Evolutionary conservation across 139 green algal species (phyloP), one percentile per base, ranked within the genome.

Genomic region (Chlamydomonas sp.): DNA sequence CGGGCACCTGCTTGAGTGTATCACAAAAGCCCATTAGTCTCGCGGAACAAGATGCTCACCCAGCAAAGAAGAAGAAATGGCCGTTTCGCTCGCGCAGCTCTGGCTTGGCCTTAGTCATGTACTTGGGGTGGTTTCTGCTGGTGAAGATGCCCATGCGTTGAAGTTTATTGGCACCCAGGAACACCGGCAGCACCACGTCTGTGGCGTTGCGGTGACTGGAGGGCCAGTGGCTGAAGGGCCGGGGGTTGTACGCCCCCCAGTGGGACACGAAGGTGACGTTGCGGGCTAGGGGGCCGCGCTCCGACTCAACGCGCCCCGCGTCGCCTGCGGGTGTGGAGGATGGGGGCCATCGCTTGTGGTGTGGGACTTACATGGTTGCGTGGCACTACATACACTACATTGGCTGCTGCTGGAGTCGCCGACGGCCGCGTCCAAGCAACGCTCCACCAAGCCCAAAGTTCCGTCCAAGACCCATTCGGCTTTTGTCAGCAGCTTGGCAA

Each of bases 241-340:
- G 72, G 64, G 85, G 72, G 9, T 63, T n/a, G 3, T 86, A 31
- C 31, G 90, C 85, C 2, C 89, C 89, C 89, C 89, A 92, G 78
- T 92, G 89, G 1, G 85, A 90, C 14, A 90, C 63, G 85, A 88
- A 92, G 1, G 89, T 92, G 17, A 80, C 67, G 60, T 90, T 90
- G 60, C 16, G 63, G 18, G 66, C 16, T 67, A 73, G 60, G 1
- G 2, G 64, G 5, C 63, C 57, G 2, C 49, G 62, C 60, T 85
- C 80, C 5, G 58, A 62, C 68, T 85, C 80, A 3, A 69, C 63
- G 7, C 80, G 80, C 6, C 80, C 80, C 68, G 78, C 68, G 58
- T 85, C 80, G 67, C 80, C 80, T 85, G 68, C 4, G 12, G 12
- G 18, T 59, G 5, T 5, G 68, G 12, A n/a, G 12, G 15, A 18